Percentiles rank a stretch among this genome's conserved stretches.
phyloP scores from a whole-genome alignment of 352 stramenopile genomes.

The Pythium volutum region DNA sequence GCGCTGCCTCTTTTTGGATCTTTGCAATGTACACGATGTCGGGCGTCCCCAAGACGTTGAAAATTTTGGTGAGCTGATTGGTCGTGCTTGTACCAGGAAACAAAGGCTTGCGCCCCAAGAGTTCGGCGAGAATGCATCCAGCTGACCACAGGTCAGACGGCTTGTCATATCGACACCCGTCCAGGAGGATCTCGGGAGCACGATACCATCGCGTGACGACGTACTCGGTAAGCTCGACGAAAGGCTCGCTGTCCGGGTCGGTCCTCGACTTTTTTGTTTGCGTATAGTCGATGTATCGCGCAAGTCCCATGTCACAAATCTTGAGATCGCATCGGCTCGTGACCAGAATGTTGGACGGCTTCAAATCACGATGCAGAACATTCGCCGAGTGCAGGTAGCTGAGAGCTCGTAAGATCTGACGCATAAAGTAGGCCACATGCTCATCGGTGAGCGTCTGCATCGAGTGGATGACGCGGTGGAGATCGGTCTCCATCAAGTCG shows the following conservation, averaged over 20 bases:
- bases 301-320: conserved; percentile 92
- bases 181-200: conserved; percentile 73
- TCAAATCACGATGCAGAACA: conserved; percentile 95
- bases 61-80: conserved; percentile 96
- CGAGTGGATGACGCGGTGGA: conserved; percentile 90
- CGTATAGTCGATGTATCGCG: conserved; percentile 75
- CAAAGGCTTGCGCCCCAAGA: conserved; percentile 96
- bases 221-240: conserved; percentile 83
- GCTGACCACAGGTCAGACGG: conserved; percentile 94
- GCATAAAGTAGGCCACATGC: conserved; percentile 89
- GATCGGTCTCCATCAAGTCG: conserved; percentile 90
- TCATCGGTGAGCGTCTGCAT: conserved; percentile 80
- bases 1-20: conserved; percentile 66
- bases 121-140: conserved; percentile 99
- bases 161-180: conserved; percentile 83
- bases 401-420: conserved; percentile 89
- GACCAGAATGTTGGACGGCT: conserved; percentile 96
- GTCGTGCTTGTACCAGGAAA: conserved; percentile 95
- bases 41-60: conserved; percentile 94
- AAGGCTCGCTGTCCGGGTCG: conserved; percentile 26
- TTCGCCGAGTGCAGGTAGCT: conserved; percentile 93
- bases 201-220: conserved; percentile 82
- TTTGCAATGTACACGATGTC: conserved; percentile 56
- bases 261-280: conserved; percentile 54
- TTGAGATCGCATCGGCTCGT: conserved; percentile 93